Base-by-base conservation (phyloP, 2,329 filamentous ascomycete genomes). In the Epichloe baconii region DNA sequence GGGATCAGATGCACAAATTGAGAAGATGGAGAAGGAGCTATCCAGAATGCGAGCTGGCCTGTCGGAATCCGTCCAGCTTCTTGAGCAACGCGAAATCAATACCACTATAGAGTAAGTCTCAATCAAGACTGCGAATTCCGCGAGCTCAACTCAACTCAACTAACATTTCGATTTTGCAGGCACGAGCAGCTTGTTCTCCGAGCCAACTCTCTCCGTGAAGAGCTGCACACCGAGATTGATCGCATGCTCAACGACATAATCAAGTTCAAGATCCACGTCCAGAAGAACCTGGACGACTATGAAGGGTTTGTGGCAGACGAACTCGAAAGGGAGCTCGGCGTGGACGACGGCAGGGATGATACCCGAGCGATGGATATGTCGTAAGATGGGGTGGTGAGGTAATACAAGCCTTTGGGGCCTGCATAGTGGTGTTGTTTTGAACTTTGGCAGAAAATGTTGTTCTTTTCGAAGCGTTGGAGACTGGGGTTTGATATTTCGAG, bases 21-120 rank as follows among this genome's bases (percentile, higher is more conserved):
- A 98, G 69, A 93, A 93, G 73, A 94, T 96, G 85, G 93, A 98
- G 70, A 96, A 95, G 68, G 90, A 98, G 66, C 73, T 98, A n/a
- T 86, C 87, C 45, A 88, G 89, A 65, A 95, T 97, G 88, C 79
- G 90, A 42, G 80, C 85, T 2, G 85, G 84, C 11, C 73, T 96
- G 34, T 84, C 81, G 3, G 91, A 96, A 66, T 89, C 83, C 36
- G 86, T 96, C 49, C 88, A 96, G 68, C 69, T 95, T 46, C 85
- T 96, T 78, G 89, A 96, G 66, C 91, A 96, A 68, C 78, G 88
- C 51, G 90, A 97, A 72, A 95, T 97, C 80, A 95, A 90, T 61
- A 93, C 88, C 12, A 94, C 91, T 54, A 93, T 97, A 59, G 90
- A 97, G 86, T 91, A 73, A 64, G 84, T 76, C 15, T 48, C 19